Conservation (phyloP, 352 stramenopile genomes). For the Phytophthora hybrid region DNA sequence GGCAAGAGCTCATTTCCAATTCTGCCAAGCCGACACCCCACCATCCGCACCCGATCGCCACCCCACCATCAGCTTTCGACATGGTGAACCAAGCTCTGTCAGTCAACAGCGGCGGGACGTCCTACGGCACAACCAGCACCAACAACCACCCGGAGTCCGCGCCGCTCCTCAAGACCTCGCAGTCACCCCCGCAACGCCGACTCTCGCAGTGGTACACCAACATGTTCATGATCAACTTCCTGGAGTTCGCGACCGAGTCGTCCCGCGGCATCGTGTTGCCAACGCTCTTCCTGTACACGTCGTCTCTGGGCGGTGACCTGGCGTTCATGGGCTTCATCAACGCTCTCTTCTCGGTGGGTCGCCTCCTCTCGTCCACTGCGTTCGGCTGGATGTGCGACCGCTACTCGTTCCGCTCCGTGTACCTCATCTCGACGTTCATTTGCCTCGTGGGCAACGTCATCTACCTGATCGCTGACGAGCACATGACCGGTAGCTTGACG, state of each 20-base stretch:
- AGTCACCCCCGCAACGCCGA: slow-evolving; percentile 44
- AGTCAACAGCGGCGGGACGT: slow-evolving; percentile 13
- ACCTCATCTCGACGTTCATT: slow-evolving; percentile 75
- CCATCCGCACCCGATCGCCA: not conserved
- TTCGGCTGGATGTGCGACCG: slow-evolving; percentile 87
- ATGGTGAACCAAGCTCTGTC: slow-evolving; percentile 35
- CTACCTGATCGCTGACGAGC: slow-evolving; percentile 71
- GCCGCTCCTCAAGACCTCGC: slow-evolving; percentile 40
- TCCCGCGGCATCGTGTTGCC: slow-evolving; percentile 75
- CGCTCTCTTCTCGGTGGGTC: slow-evolving; percentile 74
- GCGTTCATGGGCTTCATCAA: slow-evolving; percentile 82
- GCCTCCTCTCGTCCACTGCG: slow-evolving; percentile 74
- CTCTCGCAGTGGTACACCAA: slow-evolving; percentile 67
- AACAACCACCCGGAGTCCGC: slow-evolving; percentile 15
- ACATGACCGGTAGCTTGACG: slow-evolving; percentile 61
- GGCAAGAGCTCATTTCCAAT: slow-evolving; percentile 33
- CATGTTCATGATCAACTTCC: slow-evolving; percentile 84
- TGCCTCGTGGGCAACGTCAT: slow-evolving; percentile 76
- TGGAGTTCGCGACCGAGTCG: slow-evolving; percentile 81
- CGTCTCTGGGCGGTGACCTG: slow-evolving; percentile 72
- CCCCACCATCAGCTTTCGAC: not conserved
- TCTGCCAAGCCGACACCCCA: slow-evolving; percentile 11
- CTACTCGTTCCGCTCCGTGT: slow-evolving; percentile 82
- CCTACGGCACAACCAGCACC: slow-evolving; percentile 15
- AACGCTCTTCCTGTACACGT: slow-evolving; percentile 85